A percentile compares a stretch with the other conserved stretches of the same genome.
These are phyloP conservation scores for Colletotrichum tabaci DNA, from an alignment of 2,329 filamentous ascomycete genomes.

Conservation along the genomic window DNA sequence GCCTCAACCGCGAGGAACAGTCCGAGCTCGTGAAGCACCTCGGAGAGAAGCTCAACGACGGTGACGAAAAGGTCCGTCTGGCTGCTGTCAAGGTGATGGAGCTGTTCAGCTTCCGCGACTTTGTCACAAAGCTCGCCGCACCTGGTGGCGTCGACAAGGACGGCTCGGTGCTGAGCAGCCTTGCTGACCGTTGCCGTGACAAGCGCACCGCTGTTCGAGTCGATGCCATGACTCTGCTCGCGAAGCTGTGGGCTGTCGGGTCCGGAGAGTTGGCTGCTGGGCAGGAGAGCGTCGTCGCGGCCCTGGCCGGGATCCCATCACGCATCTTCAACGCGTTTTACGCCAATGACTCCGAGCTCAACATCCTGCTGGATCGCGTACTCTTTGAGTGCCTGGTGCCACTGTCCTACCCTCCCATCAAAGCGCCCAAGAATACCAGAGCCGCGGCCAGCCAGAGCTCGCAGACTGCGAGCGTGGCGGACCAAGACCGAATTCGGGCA, in stretches of 20 bases:
- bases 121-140: constrained; percentile 85
- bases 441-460: constrained; percentile 64
- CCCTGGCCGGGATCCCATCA: constrained; percentile 87
- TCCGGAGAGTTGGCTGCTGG: constrained; percentile 88
- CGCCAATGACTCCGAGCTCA: constrained; percentile 89
- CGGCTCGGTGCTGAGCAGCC: constrained; percentile 83
- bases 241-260: constrained; percentile 93
- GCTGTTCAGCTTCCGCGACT: constrained; percentile 83
- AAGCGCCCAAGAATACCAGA: constrained; percentile 71
- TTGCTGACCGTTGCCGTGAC: constrained; percentile 92
- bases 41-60: constrained; percentile 86
- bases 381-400: constrained; percentile 92
- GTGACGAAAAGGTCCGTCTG: constrained; percentile 91
- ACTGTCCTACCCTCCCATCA: constrained; percentile 82
- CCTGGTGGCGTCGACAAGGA: constrained; percentile 82
- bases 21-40: constrained; percentile 80
- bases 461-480: constrained; percentile 59
- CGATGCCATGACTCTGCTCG: constrained; percentile 88
- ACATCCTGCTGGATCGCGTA: constrained; percentile 86
- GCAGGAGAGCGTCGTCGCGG: constrained; percentile 80
- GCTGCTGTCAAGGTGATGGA: constrained; percentile 90
- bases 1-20: constrained; percentile 88
- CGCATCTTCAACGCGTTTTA: constrained; percentile 91
- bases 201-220: constrained; percentile 85
- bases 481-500: constrained; percentile 83